A percentile compares a stretch with the other conserved stretches of the same genome.
phyloP scores from a whole-genome alignment of 83 land plant species.

The Isoetes engelmannii region DNA sequence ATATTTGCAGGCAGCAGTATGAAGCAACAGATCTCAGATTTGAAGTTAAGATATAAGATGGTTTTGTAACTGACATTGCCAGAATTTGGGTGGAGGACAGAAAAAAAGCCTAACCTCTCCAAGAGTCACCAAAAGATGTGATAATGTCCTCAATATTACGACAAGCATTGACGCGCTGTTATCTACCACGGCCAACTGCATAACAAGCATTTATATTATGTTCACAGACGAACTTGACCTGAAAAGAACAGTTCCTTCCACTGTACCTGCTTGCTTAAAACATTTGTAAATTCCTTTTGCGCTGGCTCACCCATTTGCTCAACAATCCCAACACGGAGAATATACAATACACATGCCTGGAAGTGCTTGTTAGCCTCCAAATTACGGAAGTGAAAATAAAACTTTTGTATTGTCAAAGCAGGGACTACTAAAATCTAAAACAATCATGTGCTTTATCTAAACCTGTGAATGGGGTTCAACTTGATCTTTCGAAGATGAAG shows the following conservation, averaged over 20 bases:
- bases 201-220: neutral
- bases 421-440: neutral
- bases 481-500: constrained; percentile 33
- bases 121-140: constrained; percentile 67
- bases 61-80: neutral
- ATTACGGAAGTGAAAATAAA: neutral
- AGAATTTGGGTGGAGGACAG: constrained; percentile 3
- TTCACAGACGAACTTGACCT: neutral
- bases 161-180: constrained; percentile 60
- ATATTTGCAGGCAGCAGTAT: too few species aligned
- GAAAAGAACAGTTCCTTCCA: neutral
- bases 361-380: neutral
- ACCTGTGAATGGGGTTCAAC: constrained; percentile 88
- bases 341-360: constrained; percentile 95
- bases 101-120: constrained; percentile 60
- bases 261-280: constrained; percentile 74
- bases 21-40: too few species aligned
- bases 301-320: constrained; percentile 95
- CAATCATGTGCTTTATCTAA: neutral
- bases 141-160: constrained; percentile 61
- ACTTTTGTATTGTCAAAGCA: neutral
- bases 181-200: constrained; percentile 66
- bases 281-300: constrained; percentile 65
- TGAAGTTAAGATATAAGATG: too few species aligned
- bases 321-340: constrained; percentile 88